Conservation (phyloP, 2,329 filamentous ascomycete species). For the Teratosphaeria gauchensis region DNA sequence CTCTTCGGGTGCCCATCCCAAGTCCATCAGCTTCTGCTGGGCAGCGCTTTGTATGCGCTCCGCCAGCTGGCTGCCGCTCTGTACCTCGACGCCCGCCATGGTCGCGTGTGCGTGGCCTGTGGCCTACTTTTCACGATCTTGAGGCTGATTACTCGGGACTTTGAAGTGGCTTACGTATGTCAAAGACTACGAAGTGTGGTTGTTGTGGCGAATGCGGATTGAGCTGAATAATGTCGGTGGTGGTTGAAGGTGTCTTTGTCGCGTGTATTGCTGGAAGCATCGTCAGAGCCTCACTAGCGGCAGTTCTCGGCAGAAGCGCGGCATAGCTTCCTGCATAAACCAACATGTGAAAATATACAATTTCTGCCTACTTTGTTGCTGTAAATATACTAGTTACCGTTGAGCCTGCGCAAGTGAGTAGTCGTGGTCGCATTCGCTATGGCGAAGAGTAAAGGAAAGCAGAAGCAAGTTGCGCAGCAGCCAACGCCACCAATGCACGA, state of each 20-base stretch:
- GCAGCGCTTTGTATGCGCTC: constrained; percentile 73
- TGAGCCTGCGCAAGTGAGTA: background rate
- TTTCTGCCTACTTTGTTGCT: background rate
- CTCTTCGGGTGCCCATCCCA: constrained; percentile 79
- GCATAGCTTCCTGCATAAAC: background rate
- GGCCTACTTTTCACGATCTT: background rate
- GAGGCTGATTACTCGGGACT: background rate
- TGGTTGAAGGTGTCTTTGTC: background rate
- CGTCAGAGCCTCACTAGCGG: background rate
- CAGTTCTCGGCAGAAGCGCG: background rate
- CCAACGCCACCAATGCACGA: constrained; percentile 11
- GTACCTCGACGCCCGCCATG: constrained; percentile 61
- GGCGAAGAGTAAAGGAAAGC: constrained; percentile 1
- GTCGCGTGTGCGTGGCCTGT: constrained; percentile 4
- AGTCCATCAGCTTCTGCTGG: constrained; percentile 83
- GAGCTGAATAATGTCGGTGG: background rate
- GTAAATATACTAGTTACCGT: background rate
- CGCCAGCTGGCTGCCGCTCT: constrained; percentile 71
- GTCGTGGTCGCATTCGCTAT: background rate
- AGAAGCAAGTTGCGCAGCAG: constrained; percentile 10
- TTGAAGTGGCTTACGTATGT: no score
- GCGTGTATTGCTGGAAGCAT: background rate
- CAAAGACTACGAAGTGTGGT: background rate
- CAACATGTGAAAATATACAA: background rate
- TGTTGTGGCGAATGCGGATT: background rate